These are phyloP conservation scores for Globisporangium rhizosaccharum DNA, from an alignment of 352 stramenopile genomes.

Conservation along the genomic window DNA sequence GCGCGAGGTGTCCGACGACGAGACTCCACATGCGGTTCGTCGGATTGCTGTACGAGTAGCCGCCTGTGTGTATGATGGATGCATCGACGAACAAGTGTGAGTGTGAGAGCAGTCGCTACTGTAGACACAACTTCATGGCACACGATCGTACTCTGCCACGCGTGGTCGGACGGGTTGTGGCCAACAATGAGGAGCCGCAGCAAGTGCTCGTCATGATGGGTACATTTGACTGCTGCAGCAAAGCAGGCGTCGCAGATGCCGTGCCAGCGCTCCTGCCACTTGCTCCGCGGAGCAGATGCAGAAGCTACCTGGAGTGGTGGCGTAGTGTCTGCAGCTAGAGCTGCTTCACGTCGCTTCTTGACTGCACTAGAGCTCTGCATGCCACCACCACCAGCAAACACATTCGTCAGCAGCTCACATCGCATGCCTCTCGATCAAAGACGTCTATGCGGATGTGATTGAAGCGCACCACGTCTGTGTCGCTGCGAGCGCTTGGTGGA, in stretches of 20 bases:
- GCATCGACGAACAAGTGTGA: background rate
- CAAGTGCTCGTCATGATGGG: conserved; percentile 52
- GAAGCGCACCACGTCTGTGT: background rate
- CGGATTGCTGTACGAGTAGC: conserved; percentile 56
- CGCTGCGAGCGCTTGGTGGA: background rate
- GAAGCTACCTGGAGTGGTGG: background rate
- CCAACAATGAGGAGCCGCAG: conserved; percentile 83
- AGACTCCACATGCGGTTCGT: conserved; percentile 88
- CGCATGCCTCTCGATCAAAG: background rate
- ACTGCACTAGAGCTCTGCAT: background rate
- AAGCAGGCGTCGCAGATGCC: conserved; percentile 74
- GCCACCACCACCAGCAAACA: background rate
- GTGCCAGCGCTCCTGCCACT: conserved; percentile 85
- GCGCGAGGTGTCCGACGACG: conserved; percentile 56
- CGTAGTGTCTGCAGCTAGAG: background rate
- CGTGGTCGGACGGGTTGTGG: conserved; percentile 88
- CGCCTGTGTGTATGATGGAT: background rate
- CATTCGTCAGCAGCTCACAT: background rate
- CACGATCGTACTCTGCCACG: conserved; percentile 59
- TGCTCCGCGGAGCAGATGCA: conserved; percentile 10
- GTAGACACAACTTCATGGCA: conserved; percentile 39
- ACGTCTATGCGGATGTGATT: background rate
- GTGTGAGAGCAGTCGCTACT: background rate
- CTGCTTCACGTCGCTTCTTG: conserved; percentile 1
- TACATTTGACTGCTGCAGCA: conserved; percentile 34